Base-by-base conservation (phyloP, 257 asterid genomes). In the Solanum appendiculatum region DNA sequence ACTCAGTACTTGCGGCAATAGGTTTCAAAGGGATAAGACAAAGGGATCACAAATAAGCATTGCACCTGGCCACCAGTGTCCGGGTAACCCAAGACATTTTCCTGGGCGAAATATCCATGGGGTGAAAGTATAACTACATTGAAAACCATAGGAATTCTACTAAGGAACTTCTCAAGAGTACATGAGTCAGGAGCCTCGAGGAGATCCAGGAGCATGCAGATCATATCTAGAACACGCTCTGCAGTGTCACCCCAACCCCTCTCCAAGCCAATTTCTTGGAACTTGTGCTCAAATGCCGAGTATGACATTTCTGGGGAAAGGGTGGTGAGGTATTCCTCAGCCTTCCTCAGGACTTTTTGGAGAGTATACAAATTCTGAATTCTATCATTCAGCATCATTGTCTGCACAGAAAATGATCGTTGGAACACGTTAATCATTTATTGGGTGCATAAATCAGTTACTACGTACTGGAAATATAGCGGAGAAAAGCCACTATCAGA, bases 101-200 rank as follows among this genome's bases (percentile, higher is more conserved):
- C 99, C 87, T 97, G 99, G 69, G 99, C 99, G 86, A 97, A 97
- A 95, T 97, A 97, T 51, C 99, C 99, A 60, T 97, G 99, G 5
- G 99, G 99, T 1, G 99, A 95, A 70, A 97, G 99, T 48, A 97
- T 97, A 36, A 97, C 98, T 3, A 97, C 98, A n/a, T 96, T 97
- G 93, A 97, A 96, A 68, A 97, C 98, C 99, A 95, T 96, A 0
- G 99, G 99, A 40, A 97, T 93, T 78, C 93, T 93, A 1, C 98
- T 94, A 1, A 97, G 95, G 91, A 97, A 97, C 66, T 88, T 97
- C 95, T 97, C 94, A 1, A 97, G 98, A 0, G 99, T 96, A 90
- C 97, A 90, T 0, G 99, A 95, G 83, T 95, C 98, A 0, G 99
- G 99, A 63, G 98, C 99, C 89, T 97, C 99, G 0, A 97, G 97